These are phyloP conservation scores for Priceomyces fermenticarens DNA, from an alignment of 805 yeast species.

Conservation along the genomic window DNA sequence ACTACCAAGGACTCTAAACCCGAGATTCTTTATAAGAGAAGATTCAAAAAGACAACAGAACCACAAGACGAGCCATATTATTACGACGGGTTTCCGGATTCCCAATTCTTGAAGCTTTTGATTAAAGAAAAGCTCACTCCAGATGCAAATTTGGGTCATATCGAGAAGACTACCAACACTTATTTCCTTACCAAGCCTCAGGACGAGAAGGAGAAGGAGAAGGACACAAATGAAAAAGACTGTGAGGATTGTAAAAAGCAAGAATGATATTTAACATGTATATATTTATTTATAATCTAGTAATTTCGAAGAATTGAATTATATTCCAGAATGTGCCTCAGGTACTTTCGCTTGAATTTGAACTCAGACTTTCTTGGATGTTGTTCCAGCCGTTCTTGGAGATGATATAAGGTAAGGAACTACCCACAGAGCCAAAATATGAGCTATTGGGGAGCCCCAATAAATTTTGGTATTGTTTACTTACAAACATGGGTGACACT, in stretches of 20 bases:
- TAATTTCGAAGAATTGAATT: too few species aligned
- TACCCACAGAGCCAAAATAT: conserved; percentile 42
- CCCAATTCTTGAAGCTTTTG: conserved; percentile 69
- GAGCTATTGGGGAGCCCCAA: conserved; percentile 52
- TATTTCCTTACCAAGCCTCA: not conserved
- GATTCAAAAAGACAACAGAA: conserved; percentile 37
- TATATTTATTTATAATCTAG: too few species aligned
- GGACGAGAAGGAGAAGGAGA: conserved; percentile 4
- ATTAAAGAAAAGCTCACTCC: conserved; percentile 63
- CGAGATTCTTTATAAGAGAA: conserved; percentile 47
- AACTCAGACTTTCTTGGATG: conserved; percentile 12
- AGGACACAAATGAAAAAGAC: not conserved
- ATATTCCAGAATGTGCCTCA: too few species aligned
- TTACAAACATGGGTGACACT: conserved; percentile 52
- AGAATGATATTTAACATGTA: conserved; percentile 3
- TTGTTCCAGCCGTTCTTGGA: conserved; percentile 45
- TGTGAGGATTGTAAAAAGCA: conserved; percentile 15
- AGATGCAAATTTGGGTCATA: conserved; percentile 56
- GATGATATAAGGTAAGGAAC: conserved; percentile 54
- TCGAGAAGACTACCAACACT: conserved; percentile 37
- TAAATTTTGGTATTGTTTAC: conserved; percentile 51
- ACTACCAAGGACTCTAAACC: conserved; percentile 3
- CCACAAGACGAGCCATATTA: conserved; percentile 27
- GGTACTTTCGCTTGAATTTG: not conserved
- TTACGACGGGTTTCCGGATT: conserved; percentile 82